Evolutionary conservation across 495 filamentous ascomycete genomes (phyloP).

Genomic region (Monascus purpureus): DNA sequence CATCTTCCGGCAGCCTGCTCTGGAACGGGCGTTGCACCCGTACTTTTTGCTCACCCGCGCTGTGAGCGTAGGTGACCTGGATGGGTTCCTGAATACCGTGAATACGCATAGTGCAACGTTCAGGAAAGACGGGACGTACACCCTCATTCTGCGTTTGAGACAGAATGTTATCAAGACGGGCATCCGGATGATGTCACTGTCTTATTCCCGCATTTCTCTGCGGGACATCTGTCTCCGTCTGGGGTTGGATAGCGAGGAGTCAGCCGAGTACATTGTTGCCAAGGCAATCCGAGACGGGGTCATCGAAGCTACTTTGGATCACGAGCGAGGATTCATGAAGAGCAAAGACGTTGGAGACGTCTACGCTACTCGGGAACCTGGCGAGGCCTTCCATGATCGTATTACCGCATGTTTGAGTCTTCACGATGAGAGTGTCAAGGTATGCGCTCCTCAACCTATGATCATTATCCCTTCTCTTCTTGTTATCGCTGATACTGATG

Average conservation of each 20-base stretch:
- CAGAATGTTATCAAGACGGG: constrained; percentile 99
- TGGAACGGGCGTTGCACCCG: constrained; percentile 76
- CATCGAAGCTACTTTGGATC: constrained; percentile 88
- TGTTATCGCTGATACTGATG: constrained; percentile 6
- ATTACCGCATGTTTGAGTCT: constrained; percentile 80
- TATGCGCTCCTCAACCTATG: constrained; percentile 22
- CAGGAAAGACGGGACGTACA: constrained; percentile 88
- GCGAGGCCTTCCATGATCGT: constrained; percentile 92
- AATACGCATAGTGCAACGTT: constrained; percentile 68
- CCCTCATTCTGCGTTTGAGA: constrained; percentile 79
- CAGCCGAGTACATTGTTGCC: constrained; percentile 95
- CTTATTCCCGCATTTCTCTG: constrained; percentile 93
- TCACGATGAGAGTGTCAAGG: constrained; percentile 97
- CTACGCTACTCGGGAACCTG: constrained; percentile 89
- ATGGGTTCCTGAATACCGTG: constrained; percentile 77
- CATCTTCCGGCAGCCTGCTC: constrained; percentile 73
- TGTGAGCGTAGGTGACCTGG: constrained; percentile 85
- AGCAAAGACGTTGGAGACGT: constrained; percentile 91
- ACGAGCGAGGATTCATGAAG: constrained; percentile 95
- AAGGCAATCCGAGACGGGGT: constrained; percentile 98
- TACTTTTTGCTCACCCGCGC: constrained; percentile 90
- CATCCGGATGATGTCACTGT: constrained; percentile 96
- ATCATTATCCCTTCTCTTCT: constrained; percentile 1
- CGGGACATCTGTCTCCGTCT: constrained; percentile 94
- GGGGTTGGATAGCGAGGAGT: constrained; percentile 85